Evolutionary conservation across 2,329 filamentous ascomycete genomes (phyloP).

Genomic region (Pseudopithomyces chartarum): DNA sequence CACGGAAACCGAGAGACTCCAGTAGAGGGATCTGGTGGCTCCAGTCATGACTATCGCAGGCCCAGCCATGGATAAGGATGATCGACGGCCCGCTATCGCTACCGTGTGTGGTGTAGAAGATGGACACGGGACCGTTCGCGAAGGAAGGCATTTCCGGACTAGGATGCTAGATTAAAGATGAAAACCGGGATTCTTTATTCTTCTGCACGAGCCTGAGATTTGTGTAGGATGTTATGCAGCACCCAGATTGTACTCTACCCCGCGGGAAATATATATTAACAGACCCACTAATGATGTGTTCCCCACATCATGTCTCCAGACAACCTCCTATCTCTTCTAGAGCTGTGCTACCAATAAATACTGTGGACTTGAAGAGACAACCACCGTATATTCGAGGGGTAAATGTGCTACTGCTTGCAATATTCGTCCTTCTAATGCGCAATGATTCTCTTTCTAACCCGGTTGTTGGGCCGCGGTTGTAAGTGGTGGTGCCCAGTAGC

Average conservation of each 20-base stretch:
- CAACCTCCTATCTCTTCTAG: not conserved
- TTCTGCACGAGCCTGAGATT: not conserved
- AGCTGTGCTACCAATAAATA: too few species aligned
- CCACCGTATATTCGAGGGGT: too few species aligned
- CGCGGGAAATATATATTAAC: not conserved
- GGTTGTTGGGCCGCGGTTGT: not conserved
- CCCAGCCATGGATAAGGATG: slow-evolving; percentile 74
- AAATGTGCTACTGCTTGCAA: too few species aligned
- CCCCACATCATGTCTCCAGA: not conserved
- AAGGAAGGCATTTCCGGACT: slow-evolving; percentile 15
- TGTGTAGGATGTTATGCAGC: not conserved
- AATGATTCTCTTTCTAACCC: not conserved
- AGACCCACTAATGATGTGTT: not conserved
- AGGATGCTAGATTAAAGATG: not conserved
- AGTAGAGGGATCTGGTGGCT: slow-evolving; percentile 24
- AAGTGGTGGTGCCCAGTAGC: not conserved
- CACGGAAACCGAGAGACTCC: slow-evolving; percentile 13
- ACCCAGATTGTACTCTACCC: not conserved
- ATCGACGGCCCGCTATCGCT: slow-evolving; percentile 66
- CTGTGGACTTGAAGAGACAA: too few species aligned
- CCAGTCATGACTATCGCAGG: slow-evolving; percentile 31
- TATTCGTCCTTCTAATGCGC: not conserved
- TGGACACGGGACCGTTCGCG: slow-evolving; percentile 6
- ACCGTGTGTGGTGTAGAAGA: slow-evolving; percentile 48
- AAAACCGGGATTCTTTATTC: not conserved